Evolutionary conservation across 805 yeast genomes (phyloP), one percentile per base, ranked within the genome.

Genomic region (Candida ipomoeae): DNA sequence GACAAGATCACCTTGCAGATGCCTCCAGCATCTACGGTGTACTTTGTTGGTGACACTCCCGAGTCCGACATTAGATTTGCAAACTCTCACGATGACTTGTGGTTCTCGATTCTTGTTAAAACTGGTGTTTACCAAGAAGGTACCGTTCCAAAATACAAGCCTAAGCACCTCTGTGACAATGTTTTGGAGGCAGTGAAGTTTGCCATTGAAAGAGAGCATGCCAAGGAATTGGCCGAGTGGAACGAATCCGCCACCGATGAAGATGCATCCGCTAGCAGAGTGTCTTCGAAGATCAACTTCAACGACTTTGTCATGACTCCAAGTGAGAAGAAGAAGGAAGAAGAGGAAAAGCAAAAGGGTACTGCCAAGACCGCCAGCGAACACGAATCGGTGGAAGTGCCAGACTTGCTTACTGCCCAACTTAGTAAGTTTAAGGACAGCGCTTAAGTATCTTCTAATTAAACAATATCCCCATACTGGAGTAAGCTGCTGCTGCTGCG

Each of bases 1-100:
- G 75, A 71, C 35, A 61, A 69, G 49, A 71, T 73, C 55, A 70
- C 73, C 21, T 81, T 73, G 58, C 84, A 83, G 49, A 70, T 87
- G 56, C 94, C 94, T 5, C 91, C 91, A 3, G 89, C 94, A 3
- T 83, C 89, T 5, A 87, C 94, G 0, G 95, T 88, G 14, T 87
- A 87, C 66, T 88, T 87, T 69, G 94, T 87, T 46, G 96, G 96
- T 60, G 96, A 87, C 63, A 87, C 95, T 13, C 96, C 96, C 17
- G 95, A 87, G 69, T 84, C 91, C 6, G 96, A 87, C 66, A 87
- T 87, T 55, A 75, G 94, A 66, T 88, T 88, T 70, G 95, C 95
- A 48, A 87, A 87, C 71, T 83, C 90, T 17, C 92, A 87, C 68
- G 94, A 87, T 64, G 81, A 81, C 53, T 82, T 89, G 31, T 87